Conservation (phyloP, 257 asterid genomes). For the Salvia rosmarinus region DNA sequence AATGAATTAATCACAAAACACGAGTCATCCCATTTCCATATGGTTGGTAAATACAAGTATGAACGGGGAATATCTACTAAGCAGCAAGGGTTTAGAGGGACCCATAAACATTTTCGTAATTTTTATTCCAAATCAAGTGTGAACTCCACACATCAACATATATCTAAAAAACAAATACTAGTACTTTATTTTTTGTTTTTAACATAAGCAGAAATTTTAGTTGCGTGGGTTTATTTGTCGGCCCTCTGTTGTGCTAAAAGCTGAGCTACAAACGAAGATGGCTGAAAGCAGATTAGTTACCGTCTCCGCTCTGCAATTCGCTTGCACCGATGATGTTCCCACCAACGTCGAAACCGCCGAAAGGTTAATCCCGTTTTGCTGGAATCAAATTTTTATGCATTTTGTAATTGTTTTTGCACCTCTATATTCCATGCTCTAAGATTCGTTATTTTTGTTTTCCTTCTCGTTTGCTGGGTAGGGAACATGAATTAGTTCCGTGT, state of each 20-base stretch:
- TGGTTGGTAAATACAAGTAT: too few species aligned
- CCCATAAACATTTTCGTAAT: too few species aligned
- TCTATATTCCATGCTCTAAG: conserved; percentile 7
- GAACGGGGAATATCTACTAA: too few species aligned
- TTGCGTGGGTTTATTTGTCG: not conserved
- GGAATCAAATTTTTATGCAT: not conserved
- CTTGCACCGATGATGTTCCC: conserved; percentile 83
- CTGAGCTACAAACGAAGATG: conserved; percentile 31
- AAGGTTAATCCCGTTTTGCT: conserved; percentile 46
- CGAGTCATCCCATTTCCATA: too few species aligned
- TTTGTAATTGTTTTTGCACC: not conserved
- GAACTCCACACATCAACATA: too few species aligned
- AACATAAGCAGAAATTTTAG: not conserved
- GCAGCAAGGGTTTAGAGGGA: too few species aligned
- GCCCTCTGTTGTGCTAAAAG: not conserved
- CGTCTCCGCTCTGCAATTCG: conserved; percentile 85
- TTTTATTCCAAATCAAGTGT: too few species aligned
- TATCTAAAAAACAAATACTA: too few species aligned
- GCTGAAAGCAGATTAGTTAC: conserved; percentile 58
- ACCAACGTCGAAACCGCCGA: conserved; percentile 80
- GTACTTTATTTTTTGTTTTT: too few species aligned
- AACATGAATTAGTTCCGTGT: not conserved
- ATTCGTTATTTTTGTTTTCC: conserved; percentile 19
- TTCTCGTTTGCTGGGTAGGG: not conserved
- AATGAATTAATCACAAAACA: too few species aligned